Evolutionary conservation across 129 eudicot species (phyloP), one percentile per base, ranked within the genome.

Genomic region (Chrysanthemum seticuspe): DNA sequence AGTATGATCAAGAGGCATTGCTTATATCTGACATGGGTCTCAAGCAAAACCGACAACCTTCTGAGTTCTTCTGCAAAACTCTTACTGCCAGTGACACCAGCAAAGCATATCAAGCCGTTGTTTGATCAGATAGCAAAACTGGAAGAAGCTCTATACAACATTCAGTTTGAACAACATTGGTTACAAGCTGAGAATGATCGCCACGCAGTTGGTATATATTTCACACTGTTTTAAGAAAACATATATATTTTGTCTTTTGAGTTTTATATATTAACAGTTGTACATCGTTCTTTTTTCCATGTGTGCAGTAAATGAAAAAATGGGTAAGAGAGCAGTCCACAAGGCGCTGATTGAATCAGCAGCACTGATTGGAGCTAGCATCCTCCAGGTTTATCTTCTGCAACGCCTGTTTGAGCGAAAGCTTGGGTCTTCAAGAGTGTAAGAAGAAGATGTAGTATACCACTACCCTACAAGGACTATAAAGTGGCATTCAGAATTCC

Each of bases 21-120:
- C 96, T 92, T 74, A 59, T 84, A 0, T 92, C 98, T 63, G 98
- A 92, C 63, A 58, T n/a, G n/a, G n/a, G n/a, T n/a, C n/a, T n/a
- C n/a, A n/a, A n/a, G n/a, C n/a, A n/a, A n/a, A n/a, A n/a, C 82
- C 83, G 87, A 63, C 98, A 92, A 74, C n/a, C 98, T 19, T 3
- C 88, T 29, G 98, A 92, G 66, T 92, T 92, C 74, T 92, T 92
- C 85, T 92, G 98, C 82, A 92, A 89, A 81, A 89, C 89, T 85
- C 96, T 89, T 56, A 89, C 96, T 15, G 91, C 96, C 55, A 92
- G 98, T 83, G 98, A 92, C 81, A 92, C 98, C 80, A 76, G 57
- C 68, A 54, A n/a, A n/a, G n/a, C n/a, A n/a, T n/a, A n/a, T n/a
- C 49, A 76, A 68, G 68, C 74, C 74, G 29, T 65, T 76, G 34